Base-by-base conservation (phyloP, 192 early-diverging fungal genomes). In the Coemansia sp. region DNA sequence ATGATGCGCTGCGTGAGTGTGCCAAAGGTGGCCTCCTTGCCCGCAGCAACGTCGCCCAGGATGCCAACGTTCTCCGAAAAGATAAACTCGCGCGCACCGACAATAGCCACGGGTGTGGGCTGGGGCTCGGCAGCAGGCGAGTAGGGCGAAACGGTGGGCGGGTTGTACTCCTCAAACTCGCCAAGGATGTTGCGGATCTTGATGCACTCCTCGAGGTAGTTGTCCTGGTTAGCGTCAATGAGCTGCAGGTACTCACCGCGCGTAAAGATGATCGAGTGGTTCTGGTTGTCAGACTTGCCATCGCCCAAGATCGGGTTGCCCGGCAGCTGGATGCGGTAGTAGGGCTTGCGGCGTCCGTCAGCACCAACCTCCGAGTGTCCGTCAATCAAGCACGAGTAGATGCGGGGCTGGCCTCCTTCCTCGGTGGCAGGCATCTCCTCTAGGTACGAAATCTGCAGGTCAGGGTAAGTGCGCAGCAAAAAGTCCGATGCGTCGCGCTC, bases 271-370 rank as follows among this genome's bases (percentile, higher is more conserved):
- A 95, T 85, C 18, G 91, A 84, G 65, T 93, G 92, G 74, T 92
- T 94, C 80, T 93, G 93, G 73, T 95, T 95, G 74, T 93, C 92
- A 0, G 91, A 91, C 81, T 95, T 95, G 45, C 93, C 93, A 70
- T 95, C 92, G 23, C 93, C 93, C n/a, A 95, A 77, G 65, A 94
- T 93, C 4, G 93, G 91, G 70, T 91, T 90, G 9, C 92, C 92
- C 2, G 92, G 92, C 9, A 94, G 77, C 55, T 89, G 85, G 20
- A 94, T 86, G 24, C 90, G 84, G 67, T 88, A 92, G 65, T 86
- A 85, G 20, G 92, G 92, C 71, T 86, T 90, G 70, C 90, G 86
- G 59, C 86, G 86, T n/a, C 92, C 92, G 56, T 92, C 83, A 11
- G 84, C 77, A 28, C 83, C 68, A 31, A 85, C 57, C 70, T 90